Evolutionary conservation across 768 basidiomycete genomes (phyloP).

Genomic region (Boletus rubroflammeus): DNA sequence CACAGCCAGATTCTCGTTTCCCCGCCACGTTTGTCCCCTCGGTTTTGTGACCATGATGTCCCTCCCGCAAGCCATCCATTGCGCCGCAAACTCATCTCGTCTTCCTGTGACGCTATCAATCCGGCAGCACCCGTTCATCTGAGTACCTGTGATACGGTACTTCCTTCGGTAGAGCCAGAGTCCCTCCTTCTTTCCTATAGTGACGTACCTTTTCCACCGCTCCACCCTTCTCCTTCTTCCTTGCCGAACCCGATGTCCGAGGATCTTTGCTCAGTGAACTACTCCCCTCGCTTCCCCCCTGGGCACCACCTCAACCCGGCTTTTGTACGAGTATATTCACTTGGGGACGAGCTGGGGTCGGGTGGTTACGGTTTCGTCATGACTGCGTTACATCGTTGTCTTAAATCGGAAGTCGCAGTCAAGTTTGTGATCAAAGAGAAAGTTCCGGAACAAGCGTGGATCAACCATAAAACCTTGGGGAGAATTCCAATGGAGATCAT

Average conservation of each 20-base stretch:
- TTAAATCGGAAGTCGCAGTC: constrained; percentile 76
- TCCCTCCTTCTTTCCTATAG: constrained; percentile 26
- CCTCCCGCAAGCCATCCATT: not conserved
- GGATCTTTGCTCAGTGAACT: constrained; percentile 20
- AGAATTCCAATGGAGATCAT: constrained; percentile 79
- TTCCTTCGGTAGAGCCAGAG: not conserved
- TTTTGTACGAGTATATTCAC: constrained; percentile 58
- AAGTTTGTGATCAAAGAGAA: constrained; percentile 89
- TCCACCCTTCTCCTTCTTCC: constrained; percentile 3
- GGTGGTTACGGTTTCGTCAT: constrained; percentile 97
- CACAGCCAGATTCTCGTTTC: not conserved
- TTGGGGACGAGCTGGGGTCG: constrained; percentile 78
- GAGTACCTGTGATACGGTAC: not conserved
- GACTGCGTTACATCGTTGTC: constrained; percentile 64
- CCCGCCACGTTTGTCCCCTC: not conserved
- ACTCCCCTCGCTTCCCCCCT: constrained; percentile 54
- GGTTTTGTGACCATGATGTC: not conserved
- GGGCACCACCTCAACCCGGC: constrained; percentile 56
- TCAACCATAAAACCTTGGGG: constrained; percentile 58
- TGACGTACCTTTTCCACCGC: constrained; percentile 1
- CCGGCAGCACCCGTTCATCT: not conserved
- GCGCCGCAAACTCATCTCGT: not conserved
- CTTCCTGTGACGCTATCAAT: not conserved
- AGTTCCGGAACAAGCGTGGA: constrained; percentile 49
- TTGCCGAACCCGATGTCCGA: not conserved